Base-by-base conservation (phyloP, 768 basidiomycete species). In the Leccinum aurantiacum region DNA sequence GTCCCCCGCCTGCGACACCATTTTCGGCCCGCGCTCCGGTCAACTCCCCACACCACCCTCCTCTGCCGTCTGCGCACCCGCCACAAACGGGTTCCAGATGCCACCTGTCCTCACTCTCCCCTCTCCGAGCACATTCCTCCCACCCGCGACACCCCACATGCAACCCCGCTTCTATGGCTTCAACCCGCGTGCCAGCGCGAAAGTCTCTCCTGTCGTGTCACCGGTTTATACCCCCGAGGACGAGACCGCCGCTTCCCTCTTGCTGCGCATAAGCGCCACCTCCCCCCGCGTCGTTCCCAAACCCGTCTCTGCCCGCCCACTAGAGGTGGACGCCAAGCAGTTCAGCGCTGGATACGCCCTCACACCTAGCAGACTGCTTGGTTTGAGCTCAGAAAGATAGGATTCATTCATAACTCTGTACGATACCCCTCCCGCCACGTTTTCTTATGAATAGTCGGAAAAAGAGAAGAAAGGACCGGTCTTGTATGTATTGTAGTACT, bases 191-290 rank as follows among this genome's bases (percentile, higher is more conserved):
- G 54, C 58, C 15, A 68, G 54, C 55, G 1, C 61, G 0, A 70
- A 54, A 37, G 46, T 50, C 1, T 60, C 75, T 46, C 59, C 77
- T 64, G 57, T 49, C 15, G 37, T 71, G 51, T 67, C 72, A 17
- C 66, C 67, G 24, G 27, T 72, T 62, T 57, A 67, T 58, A 41
- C 79, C 5, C 82, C 85, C 0, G 89, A 90, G 56, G 89, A 91
- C 67, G 86, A 90, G 74, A 80, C 78, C 1, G 88, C 88, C 0
- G 88, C 88, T 15, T 84, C 88, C 4, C 74, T 90, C 60, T 71
- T 89, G 14, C 71, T 90, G 41, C 85, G 88, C 61, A 89, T 90
- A 61, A 80, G 83, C 63, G 76, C 50, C 25, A 63, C 60, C 4
- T 69, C 70, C 8, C 25, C 67, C 11, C 70, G 59, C n/a, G 33